Percentiles rank a stretch among this genome's conserved stretches.
Conservation (phyloP, 2,329 filamentous ascomycete genomes). For the Periconia sp. region DNA sequence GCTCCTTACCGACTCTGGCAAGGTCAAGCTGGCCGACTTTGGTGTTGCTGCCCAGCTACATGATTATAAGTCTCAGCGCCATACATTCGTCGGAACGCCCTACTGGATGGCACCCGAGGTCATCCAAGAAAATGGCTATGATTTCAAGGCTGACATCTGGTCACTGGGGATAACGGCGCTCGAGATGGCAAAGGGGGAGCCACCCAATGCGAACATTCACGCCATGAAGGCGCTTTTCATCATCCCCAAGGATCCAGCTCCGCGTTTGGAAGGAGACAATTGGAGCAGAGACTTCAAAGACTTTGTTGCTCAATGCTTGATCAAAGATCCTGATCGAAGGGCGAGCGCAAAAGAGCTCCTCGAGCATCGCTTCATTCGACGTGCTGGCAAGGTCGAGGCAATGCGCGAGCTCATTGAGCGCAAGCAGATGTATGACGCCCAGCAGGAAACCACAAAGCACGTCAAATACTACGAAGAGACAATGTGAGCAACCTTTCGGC, state of each 20-base stretch:
- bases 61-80: slow-evolving; percentile 95
- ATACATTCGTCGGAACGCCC: slow-evolving; percentile 96
- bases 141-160: slow-evolving; percentile 98
- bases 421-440: slow-evolving; percentile 79
- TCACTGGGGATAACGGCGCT: slow-evolving; percentile 92
- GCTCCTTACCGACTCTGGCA: slow-evolving; percentile 84
- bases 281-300: slow-evolving; percentile 93
- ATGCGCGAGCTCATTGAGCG: slow-evolving; percentile 85
- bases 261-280: slow-evolving; percentile 74
- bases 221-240: slow-evolving; percentile 98
- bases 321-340: slow-evolving; percentile 85
- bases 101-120: slow-evolving; percentile 99
- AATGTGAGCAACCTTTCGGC: slow-evolving; percentile 52
- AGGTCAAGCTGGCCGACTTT: slow-evolving; percentile 95
- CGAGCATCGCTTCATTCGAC: slow-evolving; percentile 83
- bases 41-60: slow-evolving; percentile 95
- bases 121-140: slow-evolving; percentile 96
- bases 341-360: slow-evolving; percentile 85
- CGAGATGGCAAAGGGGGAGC: slow-evolving; percentile 87
- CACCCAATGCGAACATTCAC: slow-evolving; percentile 92
- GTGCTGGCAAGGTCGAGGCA: slow-evolving; percentile 83
- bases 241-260: slow-evolving; percentile 88
- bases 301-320: slow-evolving; percentile 85
- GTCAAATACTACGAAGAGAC: slow-evolving; percentile 94
- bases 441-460: slow-evolving; percentile 64